Conservation (phyloP, 768 basidiomycete genomes). For the Russula sp. region DNA sequence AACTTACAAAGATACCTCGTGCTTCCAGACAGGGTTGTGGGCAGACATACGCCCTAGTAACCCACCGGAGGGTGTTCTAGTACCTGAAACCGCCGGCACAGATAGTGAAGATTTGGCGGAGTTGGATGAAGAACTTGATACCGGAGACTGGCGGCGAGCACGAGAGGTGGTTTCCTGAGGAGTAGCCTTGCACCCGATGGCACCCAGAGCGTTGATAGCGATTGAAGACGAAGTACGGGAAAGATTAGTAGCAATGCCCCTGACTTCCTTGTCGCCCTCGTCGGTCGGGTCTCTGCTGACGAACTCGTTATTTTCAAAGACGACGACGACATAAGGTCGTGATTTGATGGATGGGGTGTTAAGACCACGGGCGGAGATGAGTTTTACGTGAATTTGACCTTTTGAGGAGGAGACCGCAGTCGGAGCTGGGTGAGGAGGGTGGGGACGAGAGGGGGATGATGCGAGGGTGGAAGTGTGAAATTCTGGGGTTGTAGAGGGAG, state of each 20-base stretch:
- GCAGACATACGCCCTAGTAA: slow-evolving; percentile 57
- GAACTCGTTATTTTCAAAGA: slow-evolving; percentile 99
- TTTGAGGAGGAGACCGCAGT: slow-evolving; percentile 31
- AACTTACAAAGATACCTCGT: slow-evolving; percentile 94
- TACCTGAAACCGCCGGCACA: slow-evolving; percentile 20
- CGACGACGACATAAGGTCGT: slow-evolving; percentile 89
- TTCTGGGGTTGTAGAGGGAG: neutral
- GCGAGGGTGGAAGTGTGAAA: neutral
- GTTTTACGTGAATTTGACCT: slow-evolving; percentile 91
- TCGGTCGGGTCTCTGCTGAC: slow-evolving; percentile 84
- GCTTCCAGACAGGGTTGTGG: slow-evolving; percentile 97
- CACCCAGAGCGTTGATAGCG: slow-evolving; percentile 59
- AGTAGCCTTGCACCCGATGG: slow-evolving; percentile 45
- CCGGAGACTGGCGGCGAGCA: slow-evolving; percentile 13
- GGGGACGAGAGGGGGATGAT: slow-evolving; percentile 30
- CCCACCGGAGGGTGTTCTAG: slow-evolving; percentile 27
- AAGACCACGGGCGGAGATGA: slow-evolving; percentile 85
- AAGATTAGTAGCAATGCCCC: slow-evolving; percentile 58
- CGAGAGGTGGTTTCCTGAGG: slow-evolving; percentile 22
- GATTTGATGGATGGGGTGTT: slow-evolving; percentile 58
- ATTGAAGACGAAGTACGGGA: slow-evolving; percentile 53
- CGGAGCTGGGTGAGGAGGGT: slow-evolving; percentile 27
- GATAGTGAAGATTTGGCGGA: slow-evolving; percentile 22
- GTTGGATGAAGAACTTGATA: slow-evolving; percentile 15
- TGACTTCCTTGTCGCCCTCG: slow-evolving; percentile 83